Conservation (phyloP, 1,284 basidiomycete species). For the Cystobasidium pallidum region DNA sequence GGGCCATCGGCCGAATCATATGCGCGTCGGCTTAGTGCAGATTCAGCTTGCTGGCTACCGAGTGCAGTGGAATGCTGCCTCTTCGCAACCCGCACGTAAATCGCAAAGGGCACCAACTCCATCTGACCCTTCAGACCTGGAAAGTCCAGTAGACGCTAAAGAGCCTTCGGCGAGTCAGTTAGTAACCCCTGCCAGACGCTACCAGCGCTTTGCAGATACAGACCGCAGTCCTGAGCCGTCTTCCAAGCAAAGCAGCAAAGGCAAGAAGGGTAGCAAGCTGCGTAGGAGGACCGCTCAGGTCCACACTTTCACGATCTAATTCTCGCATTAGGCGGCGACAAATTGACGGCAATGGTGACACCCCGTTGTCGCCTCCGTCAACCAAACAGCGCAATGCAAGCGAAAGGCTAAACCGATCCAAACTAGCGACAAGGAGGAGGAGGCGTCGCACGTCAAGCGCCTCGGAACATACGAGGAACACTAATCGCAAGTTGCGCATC, state of each 20-base stretch:
- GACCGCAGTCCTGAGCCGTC: constrained; percentile 1
- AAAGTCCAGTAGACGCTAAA: neutral
- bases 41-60: neutral
- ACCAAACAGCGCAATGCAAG: neutral
- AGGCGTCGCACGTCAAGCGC: neutral
- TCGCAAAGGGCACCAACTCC: constrained; percentile 3
- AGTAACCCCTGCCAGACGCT: neutral
- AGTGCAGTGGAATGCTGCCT: neutral
- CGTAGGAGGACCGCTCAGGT: neutral
- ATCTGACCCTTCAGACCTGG: neutral
- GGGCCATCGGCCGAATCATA: too few species aligned
- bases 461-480: neutral
- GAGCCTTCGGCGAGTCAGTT: constrained; percentile 1
- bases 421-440: neutral
- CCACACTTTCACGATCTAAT: too few species aligned
- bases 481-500: neutral
- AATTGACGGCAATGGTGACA: neutral
- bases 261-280: constrained; percentile 2
- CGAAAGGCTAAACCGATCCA: neutral
- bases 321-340: neutral
- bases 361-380: neutral
- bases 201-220: constrained; percentile 10
- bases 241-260: neutral
- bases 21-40: too few species aligned
- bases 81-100: neutral